Conservation (phyloP, 192 early-diverging fungal genomes). For the Rhizoclosmatium globosum region DNA sequence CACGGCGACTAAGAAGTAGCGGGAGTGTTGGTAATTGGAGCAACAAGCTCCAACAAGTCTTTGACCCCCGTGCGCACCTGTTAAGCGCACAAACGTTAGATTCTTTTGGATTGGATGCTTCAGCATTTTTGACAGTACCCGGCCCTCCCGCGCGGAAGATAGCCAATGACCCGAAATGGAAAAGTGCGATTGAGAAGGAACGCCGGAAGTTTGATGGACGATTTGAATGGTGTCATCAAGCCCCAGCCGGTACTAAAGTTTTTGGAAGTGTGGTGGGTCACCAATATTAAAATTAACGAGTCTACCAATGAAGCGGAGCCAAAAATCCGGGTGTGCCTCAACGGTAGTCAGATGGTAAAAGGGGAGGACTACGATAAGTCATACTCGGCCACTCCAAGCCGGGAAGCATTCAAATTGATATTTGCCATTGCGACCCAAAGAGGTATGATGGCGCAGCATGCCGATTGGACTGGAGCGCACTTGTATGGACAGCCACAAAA, state of each 20-base stretch:
- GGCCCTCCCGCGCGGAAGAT: background rate
- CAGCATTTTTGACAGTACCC: background rate
- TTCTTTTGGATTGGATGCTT: background rate
- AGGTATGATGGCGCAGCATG: background rate
- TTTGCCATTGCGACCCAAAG: background rate
- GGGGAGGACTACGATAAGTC: background rate
- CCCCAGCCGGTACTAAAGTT: background rate
- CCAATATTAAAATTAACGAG: background rate
- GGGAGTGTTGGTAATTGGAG: background rate
- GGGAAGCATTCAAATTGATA: background rate
- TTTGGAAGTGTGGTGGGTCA: background rate
- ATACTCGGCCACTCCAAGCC: conserved; percentile 1
- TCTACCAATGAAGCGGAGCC: background rate
- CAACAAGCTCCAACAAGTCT: background rate
- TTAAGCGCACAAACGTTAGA: background rate
- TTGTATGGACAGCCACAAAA: background rate
- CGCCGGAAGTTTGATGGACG: conserved; percentile 3
- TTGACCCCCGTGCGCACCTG: background rate
- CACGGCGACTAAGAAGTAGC: background rate
- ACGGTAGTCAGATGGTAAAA: background rate
- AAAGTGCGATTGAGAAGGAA: background rate
- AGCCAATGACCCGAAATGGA: background rate
- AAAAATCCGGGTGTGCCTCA: background rate
- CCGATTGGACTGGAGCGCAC: background rate
- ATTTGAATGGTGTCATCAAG: background rate